A percentile compares a stretch with the other conserved stretches of the same genome.
These are phyloP conservation scores for Parastagonospora avenae DNA, from an alignment of 2,329 filamentous ascomycete genomes.

Conservation along the genomic window DNA sequence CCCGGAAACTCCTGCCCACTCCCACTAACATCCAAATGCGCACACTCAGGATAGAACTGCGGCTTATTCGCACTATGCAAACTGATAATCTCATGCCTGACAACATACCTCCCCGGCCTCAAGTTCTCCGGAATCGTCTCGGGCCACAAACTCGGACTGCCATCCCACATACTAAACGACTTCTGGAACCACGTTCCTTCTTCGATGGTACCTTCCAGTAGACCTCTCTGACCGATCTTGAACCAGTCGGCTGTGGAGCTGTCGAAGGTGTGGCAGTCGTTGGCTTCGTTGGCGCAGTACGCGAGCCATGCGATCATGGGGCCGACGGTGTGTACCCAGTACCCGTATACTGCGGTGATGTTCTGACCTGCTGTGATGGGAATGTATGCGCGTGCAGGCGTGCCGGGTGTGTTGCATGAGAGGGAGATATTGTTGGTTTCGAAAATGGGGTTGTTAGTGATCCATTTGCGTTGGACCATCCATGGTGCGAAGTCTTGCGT, in stretches of 20 bases:
- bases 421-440: slow-evolving; percentile 25
- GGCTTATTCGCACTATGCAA: slow-evolving; percentile 36
- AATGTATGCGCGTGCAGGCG: slow-evolving; percentile 28
- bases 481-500: slow-evolving; percentile 26
- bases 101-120: slow-evolving; percentile 30
- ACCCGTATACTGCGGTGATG: slow-evolving; percentile 34
- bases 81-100: slow-evolving; percentile 37
- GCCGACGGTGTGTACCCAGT: slow-evolving; percentile 39
- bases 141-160: slow-evolving; percentile 29
- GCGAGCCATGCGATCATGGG: slow-evolving; percentile 39
- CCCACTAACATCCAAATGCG: slow-evolving; percentile 32
- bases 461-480: slow-evolving; percentile 39
- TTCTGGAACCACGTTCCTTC: slow-evolving; percentile 35
- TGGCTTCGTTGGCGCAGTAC: slow-evolving; percentile 20
- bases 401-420: slow-evolving; percentile 37
- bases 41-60: slow-evolving; percentile 40
- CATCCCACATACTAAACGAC: slow-evolving; percentile 31
- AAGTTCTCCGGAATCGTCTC: slow-evolving; percentile 28
- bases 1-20: slow-evolving; percentile 15
- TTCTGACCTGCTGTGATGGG: slow-evolving; percentile 32
- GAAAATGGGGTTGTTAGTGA: slow-evolving; percentile 35
- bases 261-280: slow-evolving; percentile 26
- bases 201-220: slow-evolving; percentile 25
- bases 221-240: slow-evolving; percentile 33
- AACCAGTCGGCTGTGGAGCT: slow-evolving; percentile 27